phyloP scores from a whole-genome alignment of 2,329 filamentous ascomycete genomes.

The Aureobasidium musti region DNA sequence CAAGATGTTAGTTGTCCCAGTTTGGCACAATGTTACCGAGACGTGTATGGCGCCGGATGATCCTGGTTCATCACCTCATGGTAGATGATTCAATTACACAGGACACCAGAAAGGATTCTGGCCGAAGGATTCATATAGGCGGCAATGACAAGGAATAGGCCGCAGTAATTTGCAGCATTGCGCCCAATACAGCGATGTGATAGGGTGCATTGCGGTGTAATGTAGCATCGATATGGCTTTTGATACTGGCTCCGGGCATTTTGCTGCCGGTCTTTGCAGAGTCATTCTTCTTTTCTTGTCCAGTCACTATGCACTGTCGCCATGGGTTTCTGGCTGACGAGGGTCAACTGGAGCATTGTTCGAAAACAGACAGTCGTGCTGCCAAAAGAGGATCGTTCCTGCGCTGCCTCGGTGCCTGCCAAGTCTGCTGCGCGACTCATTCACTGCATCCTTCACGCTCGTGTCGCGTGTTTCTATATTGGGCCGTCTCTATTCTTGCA shows the following conservation, averaged over 20 bases:
- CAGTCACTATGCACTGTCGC: not conserved
- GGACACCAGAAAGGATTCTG: not conserved
- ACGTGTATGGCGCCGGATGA: conserved; percentile 13
- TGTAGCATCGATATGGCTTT: not conserved
- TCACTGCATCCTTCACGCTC: conserved; percentile 1
- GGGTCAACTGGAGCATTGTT: not conserved
- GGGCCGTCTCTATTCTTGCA: conserved; percentile 1
- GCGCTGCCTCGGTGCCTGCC: conserved; percentile 1
- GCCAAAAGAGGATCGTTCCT: not conserved
- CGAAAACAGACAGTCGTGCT: conserved; percentile 3
- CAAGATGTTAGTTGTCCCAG: conserved; percentile 3
- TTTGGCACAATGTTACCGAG: conserved; percentile 24
- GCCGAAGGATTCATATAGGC: not conserved
- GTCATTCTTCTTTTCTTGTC: not conserved
- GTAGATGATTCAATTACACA: not conserved
- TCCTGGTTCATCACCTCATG: not conserved
- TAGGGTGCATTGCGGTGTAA: not conserved
- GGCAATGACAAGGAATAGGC: not conserved
- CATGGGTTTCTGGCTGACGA: not conserved
- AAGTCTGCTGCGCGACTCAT: conserved; percentile 10
- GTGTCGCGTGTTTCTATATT: conserved; percentile 18
- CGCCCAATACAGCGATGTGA: not conserved
- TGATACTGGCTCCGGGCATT: not conserved
- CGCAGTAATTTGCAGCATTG: not conserved
- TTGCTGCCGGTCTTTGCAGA: not conserved